Base-by-base conservation (phyloP, 1,284 basidiomycete genomes). In the Mycosarcoma mackinlayi region DNA sequence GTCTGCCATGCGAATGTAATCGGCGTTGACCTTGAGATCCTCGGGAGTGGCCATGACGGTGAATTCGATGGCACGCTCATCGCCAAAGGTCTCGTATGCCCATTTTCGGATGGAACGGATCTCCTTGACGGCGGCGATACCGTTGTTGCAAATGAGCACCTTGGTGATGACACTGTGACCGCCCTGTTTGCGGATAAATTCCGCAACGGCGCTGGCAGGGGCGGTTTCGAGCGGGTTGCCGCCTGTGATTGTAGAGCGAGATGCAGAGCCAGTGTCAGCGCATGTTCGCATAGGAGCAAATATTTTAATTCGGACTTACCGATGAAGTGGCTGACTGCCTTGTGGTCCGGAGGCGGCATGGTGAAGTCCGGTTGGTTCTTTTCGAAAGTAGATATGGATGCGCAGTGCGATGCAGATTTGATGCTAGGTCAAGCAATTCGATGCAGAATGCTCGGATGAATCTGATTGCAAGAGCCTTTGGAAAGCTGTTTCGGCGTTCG, bases 1-100 rank as follows among this genome's bases (percentile, higher is more conserved):
- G 84, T 99, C 96, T 31, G 96, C 96, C 96, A 99, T 98, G 75
- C 96, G 92, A 84, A 99, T 98, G 85, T 98, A 99, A 83, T 99
- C 96, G 38, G 96, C 96, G 82, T 99, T 99, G 84, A 98, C 94
- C 83, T 93, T 93, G 70, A 77, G 63, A 86, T 99, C 96, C 84
- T 99, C 96, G 27, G 96, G 96, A 4, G 96, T 99, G 47, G 96
- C 94, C 96, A 99, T 98, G 69, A 98, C 96, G 41, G 93, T 95
- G 86, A 99, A 98, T 84, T 98, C 94, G 85, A 99, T 89, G 56
- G 92, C 92, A 72, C 93, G 91, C 83, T 98, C 96, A 54, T 90
- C 89, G 64, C 96, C 96, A 84, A 99, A 98, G 0, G 94, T 96
- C 85, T 98, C 96, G 86, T 98, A 99, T 76, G 93, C 94, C 96